A percentile compares a stretch with the other conserved stretches of the same genome.
These are phyloP conservation scores for Fusarium sp. DNA, from an alignment of 2,329 filamentous ascomycete genomes.

Conservation along the genomic window DNA sequence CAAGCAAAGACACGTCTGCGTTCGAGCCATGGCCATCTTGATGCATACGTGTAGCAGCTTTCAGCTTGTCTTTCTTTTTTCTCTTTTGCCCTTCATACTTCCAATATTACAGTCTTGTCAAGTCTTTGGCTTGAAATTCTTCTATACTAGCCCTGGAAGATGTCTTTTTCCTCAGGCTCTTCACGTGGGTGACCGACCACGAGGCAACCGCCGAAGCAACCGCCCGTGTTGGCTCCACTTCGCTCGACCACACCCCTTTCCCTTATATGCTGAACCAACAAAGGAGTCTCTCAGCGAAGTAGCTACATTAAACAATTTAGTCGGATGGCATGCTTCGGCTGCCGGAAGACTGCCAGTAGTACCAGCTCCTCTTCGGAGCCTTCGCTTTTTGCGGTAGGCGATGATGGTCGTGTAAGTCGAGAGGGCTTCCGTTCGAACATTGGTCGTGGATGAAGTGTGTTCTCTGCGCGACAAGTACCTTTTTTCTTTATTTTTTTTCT, in stretches of 20 bases:
- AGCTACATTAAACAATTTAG: not conserved
- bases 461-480: not conserved
- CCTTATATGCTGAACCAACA: constrained; percentile 10
- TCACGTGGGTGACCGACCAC: not conserved
- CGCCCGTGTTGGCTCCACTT: not conserved
- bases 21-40: not conserved
- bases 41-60: not conserved
- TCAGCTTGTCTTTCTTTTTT: too few relatives aligned
- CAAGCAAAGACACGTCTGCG: not conserved
- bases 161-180: not conserved
- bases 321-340: not conserved
- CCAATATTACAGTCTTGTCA: not conserved
- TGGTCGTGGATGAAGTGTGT: not conserved
- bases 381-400: constrained; percentile 23
- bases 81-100: not conserved
- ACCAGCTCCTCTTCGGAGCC: not conserved
- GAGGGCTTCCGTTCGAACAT: not conserved
- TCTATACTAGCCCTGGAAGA: not conserved
- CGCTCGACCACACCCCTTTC: not conserved
- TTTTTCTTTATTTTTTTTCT: not conserved
- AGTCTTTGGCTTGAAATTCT: not conserved
- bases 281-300: constrained; percentile 8
- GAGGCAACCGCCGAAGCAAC: not conserved
- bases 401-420: not conserved
- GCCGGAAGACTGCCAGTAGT: not conserved